Evolutionary conservation across 225 moss, liverwort and hornwort species (phyloP).

Genomic region (Takakia lepidozioides): DNA sequence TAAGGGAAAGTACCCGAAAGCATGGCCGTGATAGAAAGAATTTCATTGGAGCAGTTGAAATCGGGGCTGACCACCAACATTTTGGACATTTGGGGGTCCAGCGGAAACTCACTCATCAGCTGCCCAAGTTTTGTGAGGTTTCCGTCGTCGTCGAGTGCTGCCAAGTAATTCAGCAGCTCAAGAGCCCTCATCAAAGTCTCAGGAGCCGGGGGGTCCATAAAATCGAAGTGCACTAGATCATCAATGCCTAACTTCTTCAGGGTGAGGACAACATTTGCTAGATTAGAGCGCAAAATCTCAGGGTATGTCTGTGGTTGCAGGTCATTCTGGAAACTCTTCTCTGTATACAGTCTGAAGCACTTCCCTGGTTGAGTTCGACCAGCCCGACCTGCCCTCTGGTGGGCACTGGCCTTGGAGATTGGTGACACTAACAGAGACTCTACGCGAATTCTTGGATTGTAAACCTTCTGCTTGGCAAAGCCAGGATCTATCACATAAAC

Average conservation of each 20-base stretch:
- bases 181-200: conserved; percentile 80
- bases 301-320: conserved; percentile 95
- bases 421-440: conserved; percentile 88
- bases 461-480: conserved; percentile 94
- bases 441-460: conserved; percentile 79
- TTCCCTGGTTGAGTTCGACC: conserved; percentile 96
- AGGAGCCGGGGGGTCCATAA: conserved; percentile 98
- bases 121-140: conserved; percentile 55
- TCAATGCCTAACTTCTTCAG: conserved; percentile 95
- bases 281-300: conserved; percentile 82
- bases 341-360: conserved; percentile 90
- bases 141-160: conserved; percentile 72
- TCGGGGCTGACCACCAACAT: conserved; percentile 64
- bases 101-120: conserved; percentile 58
- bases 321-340: conserved; percentile 86
- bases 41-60: conserved; percentile 77
- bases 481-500: conserved; percentile 97
- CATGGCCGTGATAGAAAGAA: conserved; percentile 89
- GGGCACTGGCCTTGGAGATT: conserved; percentile 94
- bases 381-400: conserved; percentile 95
- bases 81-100: conserved; percentile 67
- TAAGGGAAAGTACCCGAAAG: conserved; percentile 44
- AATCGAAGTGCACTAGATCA: conserved; percentile 96
- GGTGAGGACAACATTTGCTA: conserved; percentile 82
- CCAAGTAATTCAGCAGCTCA: conserved; percentile 86